A percentile compares a stretch with the other conserved stretches of the same genome.
These are phyloP conservation scores for Selenicereus undatus DNA, from an alignment of 148 eudicot genomes.

Conservation along the genomic window DNA sequence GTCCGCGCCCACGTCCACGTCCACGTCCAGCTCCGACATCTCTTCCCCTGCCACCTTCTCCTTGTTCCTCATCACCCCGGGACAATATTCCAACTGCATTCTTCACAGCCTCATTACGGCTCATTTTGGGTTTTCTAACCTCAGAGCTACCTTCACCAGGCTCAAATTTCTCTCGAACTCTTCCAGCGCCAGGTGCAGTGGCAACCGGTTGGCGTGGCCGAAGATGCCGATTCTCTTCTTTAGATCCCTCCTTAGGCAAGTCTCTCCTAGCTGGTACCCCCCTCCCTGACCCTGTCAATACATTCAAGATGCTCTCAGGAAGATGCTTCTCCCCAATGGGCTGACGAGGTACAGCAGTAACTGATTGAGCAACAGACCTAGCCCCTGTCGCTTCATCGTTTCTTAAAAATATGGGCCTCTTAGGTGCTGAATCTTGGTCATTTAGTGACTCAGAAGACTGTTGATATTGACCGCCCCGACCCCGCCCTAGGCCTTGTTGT, in stretches of 20 bases:
- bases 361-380: slow-evolving; percentile 16
- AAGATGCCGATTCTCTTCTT: slow-evolving; percentile 57
- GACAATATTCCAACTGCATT: slow-evolving; percentile 33
- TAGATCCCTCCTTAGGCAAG: slow-evolving; percentile 15
- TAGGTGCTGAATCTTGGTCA: slow-evolving; percentile 24
- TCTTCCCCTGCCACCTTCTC: slow-evolving; percentile 24
- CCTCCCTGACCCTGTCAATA: slow-evolving; percentile 54
- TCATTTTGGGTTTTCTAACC: slow-evolving; percentile 22
- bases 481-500: slow-evolving; percentile 33
- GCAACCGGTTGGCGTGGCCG: slow-evolving; percentile 22
- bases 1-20: slow-evolving; percentile 37
- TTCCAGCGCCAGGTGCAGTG: slow-evolving; percentile 11
- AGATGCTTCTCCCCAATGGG: slow-evolving; percentile 27
- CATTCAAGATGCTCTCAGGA: slow-evolving; percentile 30
- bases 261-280: slow-evolving; percentile 33
- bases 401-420: slow-evolving; percentile 34
- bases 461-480: slow-evolving; percentile 31
- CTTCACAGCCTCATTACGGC: slow-evolving; percentile 35
- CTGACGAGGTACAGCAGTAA: slow-evolving; percentile 18
- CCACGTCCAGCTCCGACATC: slow-evolving; percentile 31
- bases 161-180: slow-evolving; percentile 16
- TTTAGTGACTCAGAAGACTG: slow-evolving; percentile 17
- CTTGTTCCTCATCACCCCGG: slow-evolving; percentile 16
- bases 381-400: slow-evolving; percentile 27
- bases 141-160: slow-evolving; percentile 7